phyloP scores from a whole-genome alignment of 805 yeast species.

The Yamadazyma endophytica region DNA sequence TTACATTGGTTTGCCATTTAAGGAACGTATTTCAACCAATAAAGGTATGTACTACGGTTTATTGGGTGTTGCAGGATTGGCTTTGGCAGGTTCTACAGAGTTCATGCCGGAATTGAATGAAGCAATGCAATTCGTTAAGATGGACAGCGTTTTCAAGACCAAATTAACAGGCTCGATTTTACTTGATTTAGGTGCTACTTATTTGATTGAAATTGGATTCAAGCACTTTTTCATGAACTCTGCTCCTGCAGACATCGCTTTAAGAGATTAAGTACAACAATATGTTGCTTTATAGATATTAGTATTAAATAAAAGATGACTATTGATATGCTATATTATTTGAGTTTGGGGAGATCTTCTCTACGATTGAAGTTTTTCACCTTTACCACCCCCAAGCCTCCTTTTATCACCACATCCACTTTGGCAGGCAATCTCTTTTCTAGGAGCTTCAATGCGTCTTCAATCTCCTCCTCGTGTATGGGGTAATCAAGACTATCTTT shows the following conservation, averaged over 20 bases:
- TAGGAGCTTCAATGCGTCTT: slow-evolving; percentile 22
- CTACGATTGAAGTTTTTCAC: slow-evolving; percentile 22
- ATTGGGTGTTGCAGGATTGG: slow-evolving; percentile 83
- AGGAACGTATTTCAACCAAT: slow-evolving; percentile 84
- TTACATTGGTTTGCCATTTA: slow-evolving; percentile 95
- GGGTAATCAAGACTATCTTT: slow-evolving; percentile 31
- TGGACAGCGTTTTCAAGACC: slow-evolving; percentile 68
- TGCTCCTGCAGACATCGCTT: slow-evolving; percentile 88
- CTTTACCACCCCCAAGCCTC: slow-evolving; percentile 22
- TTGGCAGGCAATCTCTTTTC: slow-evolving; percentile 12
- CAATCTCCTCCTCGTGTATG: slow-evolving; percentile 24
- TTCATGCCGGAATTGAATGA: slow-evolving; percentile 91
- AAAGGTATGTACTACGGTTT: slow-evolving; percentile 97
- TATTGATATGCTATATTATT: slow-evolving; percentile 3
- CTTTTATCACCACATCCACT: slow-evolving; percentile 19
- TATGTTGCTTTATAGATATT: neutral
- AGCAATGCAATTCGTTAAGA: slow-evolving; percentile 86
- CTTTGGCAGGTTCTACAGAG: slow-evolving; percentile 90
- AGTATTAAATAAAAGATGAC: slow-evolving; percentile 1
- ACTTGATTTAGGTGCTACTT: slow-evolving; percentile 72
- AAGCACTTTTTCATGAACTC: slow-evolving; percentile 86
- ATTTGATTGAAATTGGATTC: slow-evolving; percentile 74
- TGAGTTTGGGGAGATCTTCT: slow-evolving; percentile 19
- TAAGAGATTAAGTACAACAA: slow-evolving; percentile 23
- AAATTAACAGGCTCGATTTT: slow-evolving; percentile 72